Evolutionary conservation across 169 alveolate species (phyloP), one percentile per base, ranked within the genome.

Genomic region (Amoebophrya sp.): DNA sequence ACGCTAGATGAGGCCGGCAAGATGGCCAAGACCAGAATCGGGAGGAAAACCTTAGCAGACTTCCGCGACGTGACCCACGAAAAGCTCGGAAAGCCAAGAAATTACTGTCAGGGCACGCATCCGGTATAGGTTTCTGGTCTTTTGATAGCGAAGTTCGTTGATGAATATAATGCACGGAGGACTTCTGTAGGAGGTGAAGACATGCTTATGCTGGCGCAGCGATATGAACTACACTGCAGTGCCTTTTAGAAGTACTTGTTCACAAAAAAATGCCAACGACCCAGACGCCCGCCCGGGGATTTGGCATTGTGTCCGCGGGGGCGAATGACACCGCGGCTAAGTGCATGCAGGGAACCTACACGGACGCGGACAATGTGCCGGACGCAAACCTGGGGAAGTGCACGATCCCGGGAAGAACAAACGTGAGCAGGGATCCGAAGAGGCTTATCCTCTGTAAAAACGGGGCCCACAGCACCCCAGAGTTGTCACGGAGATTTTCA

Each of bases 321-420:
- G 83, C 83, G 7, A 66, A 66, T 25, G 83, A 66, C 83, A 66
- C 83, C 35, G 83, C 83, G 0, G 83, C 83, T 7, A n/a, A 18
- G 38, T 66, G 83, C 18, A 66, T 66, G 83, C 35, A 18, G 1
- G 83, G 83, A 25, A 66, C 83, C 7, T 66, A 66, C 83, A 66
- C 83, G 7, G 83, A 66, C 83, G 83, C 83, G 35, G 83, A 66
- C 83, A 66, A 66, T 25, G 35, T 66, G 0, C 83, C 83, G 83
- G 83, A 66, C 29, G 83, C 29, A 25, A 66, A 66, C 35, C 83
- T 66, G 10, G 83, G 83, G 18, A 66, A 66, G 32, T 66, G 83
- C 83, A 66, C 83, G 29, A 66, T 66, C 83, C 32, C 18, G 29
- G 83, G 83, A 3, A 2, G 83, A 25, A 2, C 32, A 2, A 66